Percentiles rank a stretch among this genome's conserved stretches.
Evolutionary conservation across 306 rosid genomes (phyloP).

Genomic region (Castanopsis chinensis): DNA sequence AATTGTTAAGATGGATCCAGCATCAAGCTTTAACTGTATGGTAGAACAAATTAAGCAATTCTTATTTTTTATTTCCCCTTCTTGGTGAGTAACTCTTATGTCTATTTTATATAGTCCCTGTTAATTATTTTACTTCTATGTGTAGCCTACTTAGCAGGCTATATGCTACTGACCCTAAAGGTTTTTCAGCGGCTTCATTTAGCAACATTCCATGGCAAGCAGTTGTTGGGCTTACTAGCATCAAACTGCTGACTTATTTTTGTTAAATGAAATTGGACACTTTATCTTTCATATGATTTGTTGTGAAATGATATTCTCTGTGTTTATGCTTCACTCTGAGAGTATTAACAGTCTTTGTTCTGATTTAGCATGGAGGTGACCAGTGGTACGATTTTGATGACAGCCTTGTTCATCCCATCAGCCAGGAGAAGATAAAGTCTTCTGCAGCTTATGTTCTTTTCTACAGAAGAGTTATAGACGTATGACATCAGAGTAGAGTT

Average conservation of each 20-base stretch:
- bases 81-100: neutral
- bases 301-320: neutral
- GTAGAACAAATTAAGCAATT: neutral
- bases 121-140: neutral
- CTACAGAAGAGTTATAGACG: slow-evolving; percentile 78
- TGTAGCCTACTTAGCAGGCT: neutral
- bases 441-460: slow-evolving; percentile 97
- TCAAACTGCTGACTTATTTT: slow-evolving; percentile 17
- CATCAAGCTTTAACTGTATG: neutral
- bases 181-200: neutral
- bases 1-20: neutral
- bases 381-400: slow-evolving; percentile 96
- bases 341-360: slow-evolving; percentile 16
- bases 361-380: slow-evolving; percentile 82
- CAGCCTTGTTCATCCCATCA: slow-evolving; percentile 80
- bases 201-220: neutral
- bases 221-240: slow-evolving; percentile 4
- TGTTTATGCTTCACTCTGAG: slow-evolving; percentile 18
- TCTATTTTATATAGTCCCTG: neutral
- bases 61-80: neutral
- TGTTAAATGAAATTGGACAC: slow-evolving; percentile 6
- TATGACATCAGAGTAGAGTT: slow-evolving; percentile 30
- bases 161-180: neutral
- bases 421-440: slow-evolving; percentile 88
- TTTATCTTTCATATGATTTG: slow-evolving; percentile 5